Base-by-base conservation (phyloP, 768 basidiomycete species). In the Fibroporia radiculosa region DNA sequence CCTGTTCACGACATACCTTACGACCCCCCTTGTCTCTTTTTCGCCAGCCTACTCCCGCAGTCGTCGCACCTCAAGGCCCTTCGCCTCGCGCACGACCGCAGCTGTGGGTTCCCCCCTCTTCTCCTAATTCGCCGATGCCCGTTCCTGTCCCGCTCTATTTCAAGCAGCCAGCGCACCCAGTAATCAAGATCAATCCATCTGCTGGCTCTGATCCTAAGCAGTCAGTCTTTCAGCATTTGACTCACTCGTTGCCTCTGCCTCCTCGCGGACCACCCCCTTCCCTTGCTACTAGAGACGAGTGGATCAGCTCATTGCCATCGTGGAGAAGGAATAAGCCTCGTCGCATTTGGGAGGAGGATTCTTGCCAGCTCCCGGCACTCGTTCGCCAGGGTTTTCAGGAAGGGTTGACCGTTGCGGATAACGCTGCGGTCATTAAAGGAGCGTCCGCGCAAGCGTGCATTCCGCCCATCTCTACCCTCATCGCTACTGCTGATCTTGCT, bases 361-460 rank as follows among this genome's bases (percentile, higher is more conserved):
- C 57, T 33, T 51, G 49, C 44, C 51, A 59, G 42, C 57, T 60
- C 45, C 41, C 41, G 33, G 58, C 54, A 44, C 51, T 44, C 54
- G 50, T 55, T 47, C 62, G 60, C 53, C 76, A 71, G 80, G 73
- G 67, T 83, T 84, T 84, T 85, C 58, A 62, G 48, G 64, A 62
- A 65, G 84, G 83, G 84, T 86, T 86, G 77, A 71, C 75, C 64
- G 69, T 65, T 68, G 80, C 84, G 81, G 79, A 62, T 62, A 77
- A 84, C 84, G 82, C 81, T 69, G 62, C 74, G 59, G 81, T 78
- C 69, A 85, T 84, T 84, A 86, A 87, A 84, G 84, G 84, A 78
- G 60, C 74, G 65, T 81, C 68, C 80, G 82, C 81, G 76, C 73
- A 86, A 76, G 80, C 82, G 79, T 80, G 81, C 71, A 74, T 80